A percentile compares a stretch with the other conserved stretches of the same genome.
phyloP scores from a whole-genome alignment of 495 filamentous ascomycete genomes.

The Pseudoneurospora amorphoporcata region DNA sequence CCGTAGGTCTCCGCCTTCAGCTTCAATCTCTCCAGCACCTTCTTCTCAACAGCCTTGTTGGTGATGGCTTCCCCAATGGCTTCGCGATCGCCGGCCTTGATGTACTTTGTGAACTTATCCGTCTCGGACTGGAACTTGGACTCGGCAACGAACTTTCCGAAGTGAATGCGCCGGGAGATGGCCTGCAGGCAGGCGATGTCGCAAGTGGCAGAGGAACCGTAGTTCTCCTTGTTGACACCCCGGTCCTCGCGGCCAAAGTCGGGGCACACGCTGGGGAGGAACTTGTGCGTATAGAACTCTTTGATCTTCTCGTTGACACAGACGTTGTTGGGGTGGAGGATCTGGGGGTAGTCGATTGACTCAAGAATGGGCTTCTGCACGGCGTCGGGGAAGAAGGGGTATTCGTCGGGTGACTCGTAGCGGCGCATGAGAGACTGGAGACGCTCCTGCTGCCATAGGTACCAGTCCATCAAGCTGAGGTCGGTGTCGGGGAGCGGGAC shows the following conservation, averaged over 20 bases:
- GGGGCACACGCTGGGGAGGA: slow-evolving; percentile 75
- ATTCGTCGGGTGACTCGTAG: slow-evolving; percentile 93
- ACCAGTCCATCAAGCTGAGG: slow-evolving; percentile 87
- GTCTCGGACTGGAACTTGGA: slow-evolving; percentile 87
- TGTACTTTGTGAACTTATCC: slow-evolving; percentile 68
- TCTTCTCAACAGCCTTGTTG: slow-evolving; percentile 76
- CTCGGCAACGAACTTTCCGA: slow-evolving; percentile 98
- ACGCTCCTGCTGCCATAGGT: slow-evolving; percentile 78
- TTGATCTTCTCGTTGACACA: slow-evolving; percentile 88
- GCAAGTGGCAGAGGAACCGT: slow-evolving; percentile 82
- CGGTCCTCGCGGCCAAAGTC: slow-evolving; percentile 61
- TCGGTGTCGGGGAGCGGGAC: slow-evolving; percentile 59
- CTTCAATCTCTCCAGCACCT: slow-evolving; percentile 77
- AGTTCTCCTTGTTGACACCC: slow-evolving; percentile 85
- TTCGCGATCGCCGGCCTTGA: slow-evolving; percentile 63
- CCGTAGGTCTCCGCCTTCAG: slow-evolving; percentile 95
- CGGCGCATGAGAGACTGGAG: slow-evolving; percentile 91
- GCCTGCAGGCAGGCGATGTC: slow-evolving; percentile 90
- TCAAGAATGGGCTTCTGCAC: slow-evolving; percentile 73
- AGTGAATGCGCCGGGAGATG: slow-evolving; percentile 85
- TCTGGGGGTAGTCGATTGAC: slow-evolving; percentile 79
- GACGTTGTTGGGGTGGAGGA: slow-evolving; percentile 86
- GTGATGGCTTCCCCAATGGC: slow-evolving; percentile 89
- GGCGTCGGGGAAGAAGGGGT: slow-evolving; percentile 87
- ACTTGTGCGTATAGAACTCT: slow-evolving; percentile 65